Percentiles rank a stretch among this genome's conserved stretches.
These are phyloP conservation scores for Circinella umbellata DNA, from an alignment of 371 early-diverging fungal species.

Conservation along the genomic window DNA sequence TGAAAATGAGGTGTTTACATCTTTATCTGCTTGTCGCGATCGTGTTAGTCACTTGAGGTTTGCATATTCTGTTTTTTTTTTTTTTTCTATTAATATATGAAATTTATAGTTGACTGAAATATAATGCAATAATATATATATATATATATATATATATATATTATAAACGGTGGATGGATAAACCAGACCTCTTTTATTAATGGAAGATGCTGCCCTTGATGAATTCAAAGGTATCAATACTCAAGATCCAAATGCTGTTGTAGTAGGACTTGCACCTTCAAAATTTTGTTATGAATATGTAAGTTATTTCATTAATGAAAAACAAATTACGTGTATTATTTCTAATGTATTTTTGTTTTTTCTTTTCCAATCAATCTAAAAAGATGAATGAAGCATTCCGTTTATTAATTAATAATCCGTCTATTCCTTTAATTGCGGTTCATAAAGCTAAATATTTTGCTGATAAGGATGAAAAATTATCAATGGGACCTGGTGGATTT, in stretches of 20 bases:
- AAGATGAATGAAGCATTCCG: conserved; percentile 73
- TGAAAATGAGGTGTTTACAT: conserved; percentile 77
- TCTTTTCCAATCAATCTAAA: conserved; percentile 13
- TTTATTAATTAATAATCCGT: conserved; percentile 48
- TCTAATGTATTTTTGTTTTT: background rate
- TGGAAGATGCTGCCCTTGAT: conserved; percentile 74
- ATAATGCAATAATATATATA: background rate
- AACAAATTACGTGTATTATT: background rate
- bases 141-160: background rate
- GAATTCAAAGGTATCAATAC: conserved; percentile 70
- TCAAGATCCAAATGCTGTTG: conserved; percentile 72
- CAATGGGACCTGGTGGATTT: conserved; percentile 89
- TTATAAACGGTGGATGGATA: background rate
- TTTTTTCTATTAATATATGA: background rate
- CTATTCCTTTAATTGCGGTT: conserved; percentile 70
- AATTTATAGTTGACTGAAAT: too few species aligned
- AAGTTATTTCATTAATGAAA: conserved; percentile 12
- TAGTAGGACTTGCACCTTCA: conserved; percentile 82
- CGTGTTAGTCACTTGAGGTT: conserved; percentile 53
- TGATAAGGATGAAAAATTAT: conserved; percentile 61
- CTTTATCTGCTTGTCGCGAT: conserved; percentile 75
- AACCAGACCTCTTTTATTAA: conserved; percentile 71
- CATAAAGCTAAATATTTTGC: conserved; percentile 84
- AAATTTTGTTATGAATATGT: conserved; percentile 74
- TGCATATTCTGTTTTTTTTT: conserved; percentile 35